phyloP scores from a whole-genome alignment of 1,284 basidiomycete genomes.

The Grifola frondosa region DNA sequence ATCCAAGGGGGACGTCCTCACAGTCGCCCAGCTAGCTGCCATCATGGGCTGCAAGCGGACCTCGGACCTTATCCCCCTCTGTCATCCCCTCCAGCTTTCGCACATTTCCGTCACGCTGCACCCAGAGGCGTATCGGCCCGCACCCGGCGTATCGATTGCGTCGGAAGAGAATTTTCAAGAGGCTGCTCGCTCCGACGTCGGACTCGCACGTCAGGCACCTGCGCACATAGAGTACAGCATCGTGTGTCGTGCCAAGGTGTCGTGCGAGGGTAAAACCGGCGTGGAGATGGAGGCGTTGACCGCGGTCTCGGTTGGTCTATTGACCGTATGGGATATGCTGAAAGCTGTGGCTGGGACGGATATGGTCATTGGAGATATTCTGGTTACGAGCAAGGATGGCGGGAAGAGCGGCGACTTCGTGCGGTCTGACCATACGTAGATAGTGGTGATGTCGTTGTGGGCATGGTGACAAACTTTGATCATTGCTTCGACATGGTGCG shows the following conservation, averaged over 20 bases:
- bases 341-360: slow-evolving; percentile 85
- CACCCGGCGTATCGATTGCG: slow-evolving; percentile 14
- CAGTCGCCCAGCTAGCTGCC: slow-evolving; percentile 79
- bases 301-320: slow-evolving; percentile 73
- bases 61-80: slow-evolving; percentile 79
- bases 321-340: slow-evolving; percentile 92
- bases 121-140: slow-evolving; percentile 36
- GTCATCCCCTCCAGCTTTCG: slow-evolving; percentile 75
- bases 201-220: slow-evolving; percentile 6
- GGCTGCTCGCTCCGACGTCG: slow-evolving; percentile 22
- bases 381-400: slow-evolving; percentile 69
- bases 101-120: slow-evolving; percentile 65
- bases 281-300: slow-evolving; percentile 96
- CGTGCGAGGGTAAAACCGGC: slow-evolving; percentile 79
- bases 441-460: too few relatives aligned
- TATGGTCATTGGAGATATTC: slow-evolving; percentile 73
- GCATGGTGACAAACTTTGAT: too few relatives aligned
- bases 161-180: slow-evolving; percentile 10
- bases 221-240: slow-evolving; percentile 46
- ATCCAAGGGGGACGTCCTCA: slow-evolving; percentile 75
- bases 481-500: too few relatives aligned
- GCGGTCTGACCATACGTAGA: slow-evolving; percentile 17
- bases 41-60: slow-evolving; percentile 88
- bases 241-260: slow-evolving; percentile 63
- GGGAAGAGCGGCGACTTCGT: slow-evolving; percentile 73